Conservation (phyloP, 192 early-diverging fungal genomes). For the Podila clonocystis region DNA sequence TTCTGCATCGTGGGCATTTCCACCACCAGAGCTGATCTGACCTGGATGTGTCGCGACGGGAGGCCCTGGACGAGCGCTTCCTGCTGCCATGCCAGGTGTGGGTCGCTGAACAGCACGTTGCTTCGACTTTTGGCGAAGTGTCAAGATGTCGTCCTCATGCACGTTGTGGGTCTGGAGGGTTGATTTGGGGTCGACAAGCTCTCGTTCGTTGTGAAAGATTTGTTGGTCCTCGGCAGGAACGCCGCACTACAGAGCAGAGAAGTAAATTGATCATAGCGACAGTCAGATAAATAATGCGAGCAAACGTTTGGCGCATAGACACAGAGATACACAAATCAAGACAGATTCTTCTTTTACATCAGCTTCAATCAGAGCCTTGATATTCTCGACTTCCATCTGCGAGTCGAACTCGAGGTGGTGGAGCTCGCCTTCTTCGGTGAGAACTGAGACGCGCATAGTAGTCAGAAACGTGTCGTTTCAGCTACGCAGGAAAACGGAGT, state of each 20-base stretch:
- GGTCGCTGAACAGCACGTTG: conserved; percentile 26
- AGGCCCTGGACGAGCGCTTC: conserved; percentile 4
- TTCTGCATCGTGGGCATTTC: conserved; percentile 55
- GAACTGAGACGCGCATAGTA: conserved; percentile 67
- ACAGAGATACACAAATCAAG: too few relatives aligned
- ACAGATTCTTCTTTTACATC: conserved; percentile 58
- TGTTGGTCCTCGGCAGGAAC: conserved; percentile 71
- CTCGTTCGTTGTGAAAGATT: conserved; percentile 72
- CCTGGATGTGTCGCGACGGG: conserved; percentile 8
- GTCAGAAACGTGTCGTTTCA: not conserved
- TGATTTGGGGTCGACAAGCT: conserved; percentile 67
- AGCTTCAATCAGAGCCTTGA: conserved; percentile 85
- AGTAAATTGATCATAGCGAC: too few relatives aligned
- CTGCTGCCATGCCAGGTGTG: conserved; percentile 12
- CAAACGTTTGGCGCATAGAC: too few relatives aligned
- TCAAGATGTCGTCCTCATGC: conserved; percentile 78
- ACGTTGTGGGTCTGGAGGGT: conserved; percentile 76
- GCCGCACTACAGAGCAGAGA: conserved; percentile 56
- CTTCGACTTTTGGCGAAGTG: conserved; percentile 58
- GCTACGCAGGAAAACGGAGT: too few relatives aligned
- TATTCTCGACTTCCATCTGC: conserved; percentile 79
- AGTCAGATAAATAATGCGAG: too few relatives aligned
- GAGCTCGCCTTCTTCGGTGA: conserved; percentile 66
- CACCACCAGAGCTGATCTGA: conserved; percentile 33
- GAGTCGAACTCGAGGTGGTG: conserved; percentile 76